Conservation (phyloP, 352 stramenopile species). For the Globisporangium uncinulatum region DNA sequence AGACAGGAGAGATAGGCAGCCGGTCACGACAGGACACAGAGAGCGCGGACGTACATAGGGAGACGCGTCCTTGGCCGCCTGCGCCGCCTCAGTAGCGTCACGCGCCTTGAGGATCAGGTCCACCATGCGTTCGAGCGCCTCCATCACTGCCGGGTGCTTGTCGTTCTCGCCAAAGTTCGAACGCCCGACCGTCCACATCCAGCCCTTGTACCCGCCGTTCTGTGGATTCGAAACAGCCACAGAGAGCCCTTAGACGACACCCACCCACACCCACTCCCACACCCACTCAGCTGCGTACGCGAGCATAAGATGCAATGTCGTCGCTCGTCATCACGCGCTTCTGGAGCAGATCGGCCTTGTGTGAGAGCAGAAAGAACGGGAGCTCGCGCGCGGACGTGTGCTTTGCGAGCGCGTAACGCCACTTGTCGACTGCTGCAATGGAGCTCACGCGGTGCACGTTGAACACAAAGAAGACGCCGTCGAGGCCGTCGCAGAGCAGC, state of each 20-base stretch:
- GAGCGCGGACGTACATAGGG: conserved; percentile 17
- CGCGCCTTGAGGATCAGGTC: conserved; percentile 41
- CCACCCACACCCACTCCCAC: background rate
- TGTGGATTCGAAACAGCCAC: conserved; percentile 9
- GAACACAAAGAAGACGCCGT: conserved; percentile 86
- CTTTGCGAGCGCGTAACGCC: conserved; percentile 65
- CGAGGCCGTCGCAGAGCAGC: conserved; percentile 69
- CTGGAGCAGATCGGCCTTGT: conserved; percentile 81
- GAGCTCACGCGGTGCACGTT: conserved; percentile 86
- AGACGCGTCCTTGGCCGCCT: conserved; percentile 18
- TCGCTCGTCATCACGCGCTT: conserved; percentile 85
- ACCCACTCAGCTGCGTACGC: conserved; percentile 20
- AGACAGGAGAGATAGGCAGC: too few species aligned
- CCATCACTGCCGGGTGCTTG: conserved; percentile 62
- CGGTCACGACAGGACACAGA: background rate
- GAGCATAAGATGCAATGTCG: conserved; percentile 74
- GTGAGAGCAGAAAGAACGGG: conserved; percentile 73
- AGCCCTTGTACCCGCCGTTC: conserved; percentile 66
- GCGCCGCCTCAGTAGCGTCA: conserved; percentile 26
- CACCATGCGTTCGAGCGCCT: conserved; percentile 76
- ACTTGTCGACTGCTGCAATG: conserved; percentile 81
- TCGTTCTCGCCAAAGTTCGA: conserved; percentile 80
- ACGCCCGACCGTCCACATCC: conserved; percentile 82
- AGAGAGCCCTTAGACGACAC: background rate
- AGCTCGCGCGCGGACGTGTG: conserved; percentile 70